Conservation (phyloP, 371 early-diverging fungal genomes). For the Syncephalastrum sp. region DNA sequence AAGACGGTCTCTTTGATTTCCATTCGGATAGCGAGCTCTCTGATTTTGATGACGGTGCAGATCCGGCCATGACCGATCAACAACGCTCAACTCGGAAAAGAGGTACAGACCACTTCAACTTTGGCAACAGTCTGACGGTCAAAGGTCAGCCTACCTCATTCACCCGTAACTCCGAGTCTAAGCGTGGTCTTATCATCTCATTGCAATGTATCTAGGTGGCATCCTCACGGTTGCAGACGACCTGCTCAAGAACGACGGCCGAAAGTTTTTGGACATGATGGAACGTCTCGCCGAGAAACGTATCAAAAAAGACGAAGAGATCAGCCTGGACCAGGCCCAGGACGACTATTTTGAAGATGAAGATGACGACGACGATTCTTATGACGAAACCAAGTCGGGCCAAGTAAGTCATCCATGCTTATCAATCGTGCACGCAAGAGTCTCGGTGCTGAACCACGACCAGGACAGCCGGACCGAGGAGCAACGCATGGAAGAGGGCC, state of each 20-base stretch:
- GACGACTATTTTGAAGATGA: conserved; percentile 46
- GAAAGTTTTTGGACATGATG: conserved; percentile 93
- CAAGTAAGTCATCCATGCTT: background rate
- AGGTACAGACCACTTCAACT: conserved; percentile 42
- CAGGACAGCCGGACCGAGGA: conserved; percentile 78
- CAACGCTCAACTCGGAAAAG: conserved; percentile 7
- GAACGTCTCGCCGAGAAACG: conserved; percentile 89
- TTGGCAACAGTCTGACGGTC: conserved; percentile 68
- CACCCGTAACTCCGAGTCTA: conserved; percentile 1
- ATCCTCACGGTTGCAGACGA: conserved; percentile 90
- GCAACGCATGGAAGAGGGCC: conserved; percentile 88
- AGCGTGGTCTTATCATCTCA: conserved; percentile 1
- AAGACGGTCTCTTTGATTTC: conserved; percentile 30
- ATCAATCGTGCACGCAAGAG: background rate
- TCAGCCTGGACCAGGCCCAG: conserved; percentile 24
- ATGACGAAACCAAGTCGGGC: conserved; percentile 30
- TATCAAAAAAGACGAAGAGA: conserved; percentile 74
- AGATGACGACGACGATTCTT: conserved; percentile 62
- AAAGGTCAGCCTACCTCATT: conserved; percentile 52
- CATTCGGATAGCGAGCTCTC: conserved; percentile 50
- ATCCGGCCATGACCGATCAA: conserved; percentile 14
- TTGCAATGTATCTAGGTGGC: conserved; percentile 48
- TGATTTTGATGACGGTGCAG: conserved; percentile 43
- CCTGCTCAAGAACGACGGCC: conserved; percentile 87
- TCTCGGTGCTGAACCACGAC: background rate